Conservation (phyloP, 257 asterid species). For the Fraxinus anomala region DNA sequence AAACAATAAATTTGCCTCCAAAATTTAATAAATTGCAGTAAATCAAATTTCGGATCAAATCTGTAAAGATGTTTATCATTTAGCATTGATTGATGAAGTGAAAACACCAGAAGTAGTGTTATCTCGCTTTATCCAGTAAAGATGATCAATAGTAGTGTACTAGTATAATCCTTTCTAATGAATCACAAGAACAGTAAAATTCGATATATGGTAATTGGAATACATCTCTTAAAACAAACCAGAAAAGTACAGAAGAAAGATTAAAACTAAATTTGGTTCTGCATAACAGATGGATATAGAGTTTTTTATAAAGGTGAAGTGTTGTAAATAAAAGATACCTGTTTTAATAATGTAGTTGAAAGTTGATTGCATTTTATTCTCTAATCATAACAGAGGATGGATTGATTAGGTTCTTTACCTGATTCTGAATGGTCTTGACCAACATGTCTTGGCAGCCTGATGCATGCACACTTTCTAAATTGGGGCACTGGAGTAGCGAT, state of each 20-base stretch:
- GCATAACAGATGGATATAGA: not conserved
- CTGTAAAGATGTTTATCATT: not conserved
- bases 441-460: constrained; percentile 66
- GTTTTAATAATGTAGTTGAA: not conserved
- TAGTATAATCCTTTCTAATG: not conserved
- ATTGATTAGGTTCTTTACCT: constrained; percentile 46
- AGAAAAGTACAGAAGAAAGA: not conserved
- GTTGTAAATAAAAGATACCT: not conserved
- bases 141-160: not conserved
- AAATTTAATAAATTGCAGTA: not conserved
- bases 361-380: not conserved
- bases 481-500: constrained; percentile 79
- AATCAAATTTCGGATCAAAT: not conserved
- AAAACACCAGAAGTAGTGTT: not conserved
- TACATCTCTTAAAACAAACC: not conserved
- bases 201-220: not conserved
- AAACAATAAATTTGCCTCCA: not conserved
- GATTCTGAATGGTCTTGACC: constrained; percentile 70
- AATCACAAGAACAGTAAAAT: not conserved
- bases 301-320: not conserved
- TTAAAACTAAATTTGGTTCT: not conserved
- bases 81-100: not conserved
- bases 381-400: not conserved
- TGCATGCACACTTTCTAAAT: constrained; percentile 80
- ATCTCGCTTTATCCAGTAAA: not conserved